These are phyloP conservation scores for Amanita rubescens DNA, from an alignment of 768 basidiomycete genomes.

Conservation along the genomic window DNA sequence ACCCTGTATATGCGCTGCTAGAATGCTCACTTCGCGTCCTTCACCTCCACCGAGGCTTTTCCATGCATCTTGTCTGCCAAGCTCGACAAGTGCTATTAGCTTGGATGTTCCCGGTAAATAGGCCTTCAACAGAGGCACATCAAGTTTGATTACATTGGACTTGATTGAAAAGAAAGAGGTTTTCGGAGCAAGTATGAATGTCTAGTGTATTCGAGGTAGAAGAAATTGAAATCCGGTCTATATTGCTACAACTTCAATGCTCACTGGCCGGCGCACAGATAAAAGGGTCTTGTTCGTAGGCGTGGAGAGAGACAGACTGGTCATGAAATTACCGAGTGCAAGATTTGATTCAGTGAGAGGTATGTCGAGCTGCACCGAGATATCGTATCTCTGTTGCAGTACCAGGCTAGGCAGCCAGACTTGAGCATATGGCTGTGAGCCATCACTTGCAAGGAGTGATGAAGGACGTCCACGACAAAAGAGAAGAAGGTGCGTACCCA, in stretches of 20 bases:
- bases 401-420: slow-evolving; percentile 43
- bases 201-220: slow-evolving; percentile 29
- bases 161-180: slow-evolving; percentile 31
- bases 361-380: slow-evolving; percentile 58
- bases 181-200: slow-evolving; percentile 45
- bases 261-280: slow-evolving; percentile 56
- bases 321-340: slow-evolving; percentile 83
- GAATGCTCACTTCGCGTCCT: slow-evolving; percentile 66
- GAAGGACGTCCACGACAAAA: slow-evolving; percentile 1
- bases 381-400: slow-evolving; percentile 63
- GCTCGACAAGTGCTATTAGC: slow-evolving; percentile 53
- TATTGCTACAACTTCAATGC: slow-evolving; percentile 18
- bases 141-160: slow-evolving; percentile 37
- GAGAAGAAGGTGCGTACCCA: slow-evolving; percentile 42
- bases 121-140: slow-evolving; percentile 50
- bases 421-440: slow-evolving; percentile 55
- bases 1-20: slow-evolving; percentile 55
- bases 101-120: slow-evolving; percentile 41
- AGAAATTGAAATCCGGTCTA: slow-evolving; percentile 3
- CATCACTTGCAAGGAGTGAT: slow-evolving; percentile 41
- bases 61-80: slow-evolving; percentile 75
- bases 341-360: slow-evolving; percentile 63
- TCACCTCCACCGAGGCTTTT: slow-evolving; percentile 57
- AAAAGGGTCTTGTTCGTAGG: slow-evolving; percentile 56
- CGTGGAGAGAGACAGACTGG: slow-evolving; percentile 51